phyloP scores from a whole-genome alignment of 176 grass and related monocot genomes.

The Ampelocalamus luodianensis region DNA sequence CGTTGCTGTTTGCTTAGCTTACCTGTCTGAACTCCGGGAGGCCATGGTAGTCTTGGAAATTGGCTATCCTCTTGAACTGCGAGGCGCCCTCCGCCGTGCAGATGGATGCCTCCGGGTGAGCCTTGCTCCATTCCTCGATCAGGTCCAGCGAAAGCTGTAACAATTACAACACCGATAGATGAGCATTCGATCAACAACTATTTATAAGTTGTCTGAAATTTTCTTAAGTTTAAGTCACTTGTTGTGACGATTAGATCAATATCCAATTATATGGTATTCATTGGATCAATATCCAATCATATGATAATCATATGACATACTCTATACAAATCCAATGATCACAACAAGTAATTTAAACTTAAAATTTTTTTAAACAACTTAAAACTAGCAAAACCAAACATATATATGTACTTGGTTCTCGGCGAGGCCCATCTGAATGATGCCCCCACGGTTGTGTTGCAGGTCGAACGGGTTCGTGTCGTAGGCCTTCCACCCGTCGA shows the following conservation, averaged over 20 bases:
- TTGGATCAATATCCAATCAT: too few relatives aligned
- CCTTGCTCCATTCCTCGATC: constrained; percentile 74
- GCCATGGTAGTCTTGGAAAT: constrained; percentile 98
- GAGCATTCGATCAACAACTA: background rate
- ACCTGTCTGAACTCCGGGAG: constrained; percentile 75
- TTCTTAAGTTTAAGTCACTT: too few relatives aligned
- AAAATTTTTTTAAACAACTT: too few relatives aligned
- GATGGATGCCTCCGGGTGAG: constrained; percentile 87
- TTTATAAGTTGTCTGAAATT: too few relatives aligned
- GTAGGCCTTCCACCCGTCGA: constrained; percentile 96
- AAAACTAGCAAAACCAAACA: background rate
- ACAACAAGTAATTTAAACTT: too few relatives aligned
- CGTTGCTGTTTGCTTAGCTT: background rate
- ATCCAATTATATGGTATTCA: too few relatives aligned
- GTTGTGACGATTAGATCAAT: too few relatives aligned
- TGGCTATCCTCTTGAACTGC: constrained; percentile 67
- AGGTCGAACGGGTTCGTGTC: constrained; percentile 71
- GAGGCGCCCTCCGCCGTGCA: constrained; percentile 64
- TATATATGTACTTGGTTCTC: constrained; percentile 62
- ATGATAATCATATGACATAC: too few relatives aligned
- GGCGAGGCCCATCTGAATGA: constrained; percentile 97
- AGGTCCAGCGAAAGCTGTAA: constrained; percentile 75
- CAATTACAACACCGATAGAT: background rate
- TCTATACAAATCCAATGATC: too few relatives aligned
- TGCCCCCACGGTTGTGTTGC: constrained; percentile 47